phyloP scores from a whole-genome alignment of 2,329 filamentous ascomycete species.

The Thelonectria olida region DNA sequence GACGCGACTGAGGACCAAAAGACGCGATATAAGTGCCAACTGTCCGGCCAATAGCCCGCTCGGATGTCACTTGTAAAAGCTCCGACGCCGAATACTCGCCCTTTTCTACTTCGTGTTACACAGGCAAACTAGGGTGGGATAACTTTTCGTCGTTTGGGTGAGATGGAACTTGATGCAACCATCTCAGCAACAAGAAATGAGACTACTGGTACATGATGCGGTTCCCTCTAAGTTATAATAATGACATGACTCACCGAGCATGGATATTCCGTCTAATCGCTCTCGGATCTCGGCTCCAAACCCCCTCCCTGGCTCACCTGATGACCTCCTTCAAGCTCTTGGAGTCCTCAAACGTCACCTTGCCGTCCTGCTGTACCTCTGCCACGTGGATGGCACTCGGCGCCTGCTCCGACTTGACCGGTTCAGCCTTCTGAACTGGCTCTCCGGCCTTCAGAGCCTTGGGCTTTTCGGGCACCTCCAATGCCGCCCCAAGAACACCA shows the following conservation, averaged over 20 bases:
- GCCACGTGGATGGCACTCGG: constrained; percentile 62
- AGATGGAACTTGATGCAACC: no score
- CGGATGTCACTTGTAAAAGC: neutral
- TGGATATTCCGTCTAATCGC: neutral
- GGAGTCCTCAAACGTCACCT: constrained; percentile 71
- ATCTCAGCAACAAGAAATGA: no score
- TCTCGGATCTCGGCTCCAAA: neutral
- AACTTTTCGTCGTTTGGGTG: no score
- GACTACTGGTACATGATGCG: constrained; percentile 19
- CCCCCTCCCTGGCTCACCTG: constrained; percentile 40
- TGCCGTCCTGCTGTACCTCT: constrained; percentile 67
- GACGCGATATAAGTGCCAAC: neutral
- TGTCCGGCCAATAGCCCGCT: neutral
- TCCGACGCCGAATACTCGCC: neutral
- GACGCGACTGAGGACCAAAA: neutral
- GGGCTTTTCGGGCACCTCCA: constrained; percentile 56
- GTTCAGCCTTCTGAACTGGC: constrained; percentile 15
- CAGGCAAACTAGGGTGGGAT: no score
- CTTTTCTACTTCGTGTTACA: neutral
- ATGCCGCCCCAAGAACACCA: constrained; percentile 71
- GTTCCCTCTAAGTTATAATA: constrained; percentile 14
- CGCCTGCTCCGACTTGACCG: constrained; percentile 31
- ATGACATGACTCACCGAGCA: constrained; percentile 14
- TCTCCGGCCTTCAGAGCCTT: constrained; percentile 26
- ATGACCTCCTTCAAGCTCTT: constrained; percentile 67